A percentile compares a stretch with the other conserved stretches of the same genome.
phyloP scores from a whole-genome alignment of 805 yeast genomes.

The Yamadazyma insecticola region DNA sequence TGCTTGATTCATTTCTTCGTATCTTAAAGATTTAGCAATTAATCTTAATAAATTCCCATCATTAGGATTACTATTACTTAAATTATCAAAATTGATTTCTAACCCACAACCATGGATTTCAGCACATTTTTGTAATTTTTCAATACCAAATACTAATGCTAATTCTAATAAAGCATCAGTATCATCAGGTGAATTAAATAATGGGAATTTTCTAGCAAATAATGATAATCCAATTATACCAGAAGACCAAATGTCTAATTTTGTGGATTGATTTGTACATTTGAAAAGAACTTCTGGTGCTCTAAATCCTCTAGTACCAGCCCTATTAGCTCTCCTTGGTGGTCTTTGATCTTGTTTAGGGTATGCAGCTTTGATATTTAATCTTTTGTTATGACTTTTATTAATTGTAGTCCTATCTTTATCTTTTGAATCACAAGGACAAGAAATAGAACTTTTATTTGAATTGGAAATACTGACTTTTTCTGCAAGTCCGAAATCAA shows the following conservation, averaged over 20 bases:
- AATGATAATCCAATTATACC: slow-evolving; percentile 83
- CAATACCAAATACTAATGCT: slow-evolving; percentile 73
- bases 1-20: slow-evolving; percentile 53
- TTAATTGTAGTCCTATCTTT: slow-evolving; percentile 8
- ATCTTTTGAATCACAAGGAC: slow-evolving; percentile 45
- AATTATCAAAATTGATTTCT: slow-evolving; percentile 40
- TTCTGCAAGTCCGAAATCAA: slow-evolving; percentile 92
- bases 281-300: slow-evolving; percentile 91
- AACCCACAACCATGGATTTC: slow-evolving; percentile 83
- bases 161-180: slow-evolving; percentile 86
- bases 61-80: slow-evolving; percentile 10
- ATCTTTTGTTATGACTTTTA: slow-evolving; percentile 17
- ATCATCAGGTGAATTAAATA: slow-evolving; percentile 92
- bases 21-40: slow-evolving; percentile 20
- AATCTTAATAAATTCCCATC: slow-evolving; percentile 32
- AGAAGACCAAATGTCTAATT: slow-evolving; percentile 88
- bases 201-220: slow-evolving; percentile 78
- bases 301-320: slow-evolving; percentile 92
- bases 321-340: slow-evolving; percentile 90
- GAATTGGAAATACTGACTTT: slow-evolving; percentile 17
- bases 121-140: slow-evolving; percentile 71
- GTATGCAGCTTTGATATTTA: slow-evolving; percentile 49
- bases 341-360: slow-evolving; percentile 85
- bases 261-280: slow-evolving; percentile 77
- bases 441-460: slow-evolving; percentile 24